Conservation (phyloP, 495 filamentous ascomycete species). For the Hypoxylon cercidicola region DNA sequence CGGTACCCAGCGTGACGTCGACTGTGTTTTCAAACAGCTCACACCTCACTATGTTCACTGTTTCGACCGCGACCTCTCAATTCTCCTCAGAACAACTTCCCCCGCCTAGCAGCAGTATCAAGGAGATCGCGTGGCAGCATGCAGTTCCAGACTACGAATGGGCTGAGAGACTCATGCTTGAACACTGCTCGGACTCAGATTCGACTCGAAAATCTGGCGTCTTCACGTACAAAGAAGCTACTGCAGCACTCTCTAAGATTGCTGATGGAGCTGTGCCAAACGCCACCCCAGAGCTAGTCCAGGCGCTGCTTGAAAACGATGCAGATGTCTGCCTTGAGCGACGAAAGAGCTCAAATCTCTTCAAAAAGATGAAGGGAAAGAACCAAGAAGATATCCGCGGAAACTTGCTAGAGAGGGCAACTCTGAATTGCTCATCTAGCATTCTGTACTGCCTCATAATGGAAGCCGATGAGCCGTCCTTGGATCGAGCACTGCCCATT, state of each 20-base stretch:
- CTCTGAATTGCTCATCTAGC: not conserved
- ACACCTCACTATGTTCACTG: not conserved
- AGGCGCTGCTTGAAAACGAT: not conserved
- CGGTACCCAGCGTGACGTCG: not conserved
- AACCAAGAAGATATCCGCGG: not conserved
- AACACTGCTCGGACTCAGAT: not conserved
- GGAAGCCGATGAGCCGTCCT: not conserved
- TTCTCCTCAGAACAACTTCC: not conserved
- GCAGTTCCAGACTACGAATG: not conserved
- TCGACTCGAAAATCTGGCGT: not conserved
- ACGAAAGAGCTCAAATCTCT: not conserved
- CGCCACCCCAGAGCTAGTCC: not conserved
- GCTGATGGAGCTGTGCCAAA: not conserved
- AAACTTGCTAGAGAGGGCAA: not conserved
- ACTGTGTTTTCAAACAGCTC: not conserved
- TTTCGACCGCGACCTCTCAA: not conserved
- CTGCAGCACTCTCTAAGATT: not conserved
- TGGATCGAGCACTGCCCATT: not conserved
- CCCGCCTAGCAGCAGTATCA: not conserved
- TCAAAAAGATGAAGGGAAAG: not conserved
- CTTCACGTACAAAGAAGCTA: not conserved
- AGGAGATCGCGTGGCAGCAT: not conserved
- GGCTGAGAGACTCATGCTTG: not conserved
- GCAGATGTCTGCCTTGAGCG: not conserved
- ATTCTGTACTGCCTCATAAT: not conserved